phyloP scores from a whole-genome alignment of 2,329 filamentous ascomycete genomes.

The Penicillium sp. region DNA sequence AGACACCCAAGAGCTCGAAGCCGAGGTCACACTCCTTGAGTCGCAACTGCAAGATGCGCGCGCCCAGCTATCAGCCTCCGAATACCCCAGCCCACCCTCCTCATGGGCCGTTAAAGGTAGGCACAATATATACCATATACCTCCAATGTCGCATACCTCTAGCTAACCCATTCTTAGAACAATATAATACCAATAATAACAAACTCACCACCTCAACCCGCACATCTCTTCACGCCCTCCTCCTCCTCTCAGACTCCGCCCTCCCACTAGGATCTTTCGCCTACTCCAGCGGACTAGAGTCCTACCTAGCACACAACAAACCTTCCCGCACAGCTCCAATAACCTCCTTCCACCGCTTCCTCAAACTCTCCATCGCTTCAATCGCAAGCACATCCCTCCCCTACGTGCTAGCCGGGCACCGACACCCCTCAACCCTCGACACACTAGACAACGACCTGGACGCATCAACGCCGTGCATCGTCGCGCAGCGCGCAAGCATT shows the following conservation, averaged over 20 bases:
- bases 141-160: neutral
- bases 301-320: constrained; percentile 59
- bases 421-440: constrained; percentile 49
- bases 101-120: constrained; percentile 16
- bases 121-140: neutral
- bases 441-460: constrained; percentile 63
- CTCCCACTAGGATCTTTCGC: constrained; percentile 64
- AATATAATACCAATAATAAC: constrained; percentile 10
- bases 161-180: constrained; percentile 2
- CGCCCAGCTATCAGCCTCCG: constrained; percentile 36
- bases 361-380: constrained; percentile 56
- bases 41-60: constrained; percentile 47
- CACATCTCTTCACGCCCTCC: constrained; percentile 51
- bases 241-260: constrained; percentile 63
- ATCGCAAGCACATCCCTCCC: constrained; percentile 59
- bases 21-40: constrained; percentile 49
- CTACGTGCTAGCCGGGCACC: constrained; percentile 57
- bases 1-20: constrained; percentile 26
- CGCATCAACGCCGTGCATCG: constrained; percentile 61
- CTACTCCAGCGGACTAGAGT: constrained; percentile 64
- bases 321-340: constrained; percentile 35
- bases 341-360: constrained; percentile 54
- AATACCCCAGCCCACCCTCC: constrained; percentile 19
- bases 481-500: constrained; percentile 60
- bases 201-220: constrained; percentile 4